Evolutionary conservation across 163 green algal genomes (phyloP), one percentile per base, ranked within the genome.

Genomic region (Scenedesmus sp.): DNA sequence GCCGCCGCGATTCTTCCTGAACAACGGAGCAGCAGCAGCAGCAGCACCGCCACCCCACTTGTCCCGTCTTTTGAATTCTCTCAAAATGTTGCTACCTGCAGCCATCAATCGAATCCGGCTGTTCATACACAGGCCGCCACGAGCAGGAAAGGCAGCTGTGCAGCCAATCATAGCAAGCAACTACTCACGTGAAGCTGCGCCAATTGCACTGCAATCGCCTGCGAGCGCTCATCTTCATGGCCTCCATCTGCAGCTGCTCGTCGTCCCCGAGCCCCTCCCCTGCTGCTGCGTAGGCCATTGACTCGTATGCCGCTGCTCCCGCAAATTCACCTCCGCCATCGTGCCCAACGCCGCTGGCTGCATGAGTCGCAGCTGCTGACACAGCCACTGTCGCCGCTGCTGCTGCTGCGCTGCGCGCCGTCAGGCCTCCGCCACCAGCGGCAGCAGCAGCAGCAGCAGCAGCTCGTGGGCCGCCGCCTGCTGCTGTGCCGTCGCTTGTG

Each of bases 1-100:
- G 88, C 78, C 79, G 68, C 43, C 88, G 81, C 37, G 90, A 93
- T 88, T 94, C 92, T 59, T 93, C 88, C 88, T 91, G 86, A 40
- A 59, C 40, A 24, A 53, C 1, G 24, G 43, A 61, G 79, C 42
- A 59, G 73, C 44, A 61, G 43, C 43, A 61, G 37, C 37, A 30
- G 76, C 20, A n/a, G 30, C 65, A 43, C 3, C 30, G 42, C 1
- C 6, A 78, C 2, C 9, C 13, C 9, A 16, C 13, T 33, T 73
- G 61, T 26, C 12, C 3, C 22, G 1, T 1, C n/a, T n/a, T n/a
- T n/a, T n/a, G n/a, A n/a, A n/a, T n/a, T n/a, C n/a, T n/a, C n/a
- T n/a, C n/a, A n/a, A n/a, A n/a, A n/a, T n/a, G n/a, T n/a, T n/a
- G n/a, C n/a, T n/a, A n/a, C n/a, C n/a, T n/a, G n/a, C n/a, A n/a